A percentile compares a stretch with the other conserved stretches of the same genome.
These are phyloP conservation scores for Trametes hirsuta DNA, from an alignment of 1,284 basidiomycete genomes.

Conservation along the genomic window DNA sequence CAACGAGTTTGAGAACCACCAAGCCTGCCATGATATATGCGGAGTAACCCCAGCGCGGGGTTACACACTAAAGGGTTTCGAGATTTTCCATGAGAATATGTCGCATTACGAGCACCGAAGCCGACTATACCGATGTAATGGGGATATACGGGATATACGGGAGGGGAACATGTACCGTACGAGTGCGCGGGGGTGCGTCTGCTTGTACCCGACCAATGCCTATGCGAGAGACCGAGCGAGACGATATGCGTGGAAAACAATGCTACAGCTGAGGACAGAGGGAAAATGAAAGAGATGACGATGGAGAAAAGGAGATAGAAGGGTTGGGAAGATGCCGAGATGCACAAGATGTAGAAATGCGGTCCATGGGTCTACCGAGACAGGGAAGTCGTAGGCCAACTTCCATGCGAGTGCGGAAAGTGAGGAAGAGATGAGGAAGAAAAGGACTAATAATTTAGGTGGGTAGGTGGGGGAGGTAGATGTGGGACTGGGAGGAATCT, in stretches of 20 bases:
- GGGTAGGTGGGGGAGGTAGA: not conserved
- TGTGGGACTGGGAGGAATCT: not conserved
- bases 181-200: not conserved
- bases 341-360: not conserved
- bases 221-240: not conserved
- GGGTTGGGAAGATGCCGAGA: conserved; percentile 2
- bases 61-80: no score
- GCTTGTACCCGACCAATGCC: not conserved
- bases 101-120: conserved; percentile 2
- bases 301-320: not conserved
- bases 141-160: conserved; percentile 7
- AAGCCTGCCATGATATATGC: no score
- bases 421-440: not conserved
- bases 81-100: not conserved
- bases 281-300: not conserved
- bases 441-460: conserved; percentile 6
- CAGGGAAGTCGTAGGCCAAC: conserved; percentile 10
- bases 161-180: not conserved
- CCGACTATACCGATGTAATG: conserved; percentile 5
- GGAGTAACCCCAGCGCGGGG: no score
- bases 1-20: no score
- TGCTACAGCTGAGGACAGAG: not conserved
- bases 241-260: not conserved
- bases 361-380: conserved; percentile 20
- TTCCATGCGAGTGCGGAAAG: conserved; percentile 1